These are phyloP conservation scores for Miscanthus lutarioriparius DNA, from an alignment of 176 grass and related monocot species.

Conservation along the genomic window DNA sequence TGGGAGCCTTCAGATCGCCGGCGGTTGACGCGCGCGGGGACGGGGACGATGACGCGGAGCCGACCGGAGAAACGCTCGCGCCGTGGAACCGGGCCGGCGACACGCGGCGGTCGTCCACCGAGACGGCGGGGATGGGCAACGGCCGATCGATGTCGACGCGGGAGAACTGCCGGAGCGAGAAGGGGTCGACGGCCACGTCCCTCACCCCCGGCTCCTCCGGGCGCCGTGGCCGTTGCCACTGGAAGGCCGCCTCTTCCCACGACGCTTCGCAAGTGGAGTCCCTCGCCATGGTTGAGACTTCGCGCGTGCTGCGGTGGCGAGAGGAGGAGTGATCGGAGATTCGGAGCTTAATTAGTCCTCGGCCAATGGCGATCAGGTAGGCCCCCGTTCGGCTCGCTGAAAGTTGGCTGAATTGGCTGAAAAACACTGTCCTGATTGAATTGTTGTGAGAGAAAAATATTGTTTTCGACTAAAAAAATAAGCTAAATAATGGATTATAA, in stretches of 20 bases:
- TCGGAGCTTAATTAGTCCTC: background rate
- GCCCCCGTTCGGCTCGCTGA: too few relatives aligned
- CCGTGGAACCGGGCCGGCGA: constrained; percentile 13
- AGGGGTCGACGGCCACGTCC: constrained; percentile 42
- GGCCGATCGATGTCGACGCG: constrained; percentile 57
- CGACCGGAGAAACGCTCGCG: constrained; percentile 4
- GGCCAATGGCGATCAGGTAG: background rate
- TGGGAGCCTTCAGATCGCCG: background rate
- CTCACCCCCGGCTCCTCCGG: constrained; percentile 34
- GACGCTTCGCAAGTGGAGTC: constrained; percentile 6
- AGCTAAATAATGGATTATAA: too few relatives aligned
- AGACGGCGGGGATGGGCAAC: constrained; percentile 60
- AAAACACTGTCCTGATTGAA: too few relatives aligned
- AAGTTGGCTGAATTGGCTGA: too few relatives aligned
- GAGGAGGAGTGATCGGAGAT: background rate
- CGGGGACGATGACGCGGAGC: constrained; percentile 3
- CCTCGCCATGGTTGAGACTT: background rate
- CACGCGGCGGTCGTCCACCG: constrained; percentile 21
- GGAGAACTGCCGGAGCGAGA: constrained; percentile 53
- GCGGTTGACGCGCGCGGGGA: constrained; percentile 1
- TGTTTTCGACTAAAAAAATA: too few relatives aligned
- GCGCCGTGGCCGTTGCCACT: constrained; percentile 19
- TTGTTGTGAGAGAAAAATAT: too few relatives aligned
- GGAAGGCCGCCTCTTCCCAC: constrained; percentile 11
- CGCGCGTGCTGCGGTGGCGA: background rate